A percentile compares a stretch with the other conserved stretches of the same genome.
These are phyloP conservation scores for Plasmodium gaboni DNA, from an alignment of 169 alveolate species.

Conservation along the genomic window DNA sequence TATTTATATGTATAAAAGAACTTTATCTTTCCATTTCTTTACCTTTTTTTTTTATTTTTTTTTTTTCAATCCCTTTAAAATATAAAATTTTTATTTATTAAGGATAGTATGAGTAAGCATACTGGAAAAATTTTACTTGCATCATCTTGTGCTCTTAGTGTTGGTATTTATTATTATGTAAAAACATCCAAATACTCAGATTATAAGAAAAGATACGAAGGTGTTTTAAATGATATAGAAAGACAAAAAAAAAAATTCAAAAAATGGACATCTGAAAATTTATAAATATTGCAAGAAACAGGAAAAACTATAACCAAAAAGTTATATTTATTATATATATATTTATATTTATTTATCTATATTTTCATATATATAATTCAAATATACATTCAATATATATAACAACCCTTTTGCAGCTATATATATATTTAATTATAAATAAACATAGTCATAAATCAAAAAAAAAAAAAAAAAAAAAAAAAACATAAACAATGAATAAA, in stretches of 20 bases:
- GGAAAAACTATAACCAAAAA: neutral
- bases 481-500: conserved; percentile 26
- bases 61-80: too few relatives aligned
- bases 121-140: conserved; percentile 26
- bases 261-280: conserved; percentile 73
- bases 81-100: neutral
- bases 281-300: conserved; percentile 14
- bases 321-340: neutral
- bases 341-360: neutral
- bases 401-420: too few relatives aligned
- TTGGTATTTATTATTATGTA: conserved; percentile 72
- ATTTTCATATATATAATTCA: neutral
- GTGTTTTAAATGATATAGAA: conserved; percentile 76
- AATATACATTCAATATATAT: too few relatives aligned
- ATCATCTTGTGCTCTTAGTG: conserved; percentile 48
- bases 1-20: neutral
- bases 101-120: conserved; percentile 32
- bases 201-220: conserved; percentile 67
- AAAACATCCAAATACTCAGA: conserved; percentile 53
- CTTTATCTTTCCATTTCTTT: too few relatives aligned
- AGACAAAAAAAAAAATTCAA: conserved; percentile 69
- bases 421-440: too few relatives aligned
- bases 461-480: conserved; percentile 28
- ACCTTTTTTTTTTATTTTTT: too few relatives aligned
- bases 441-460: neutral